These are phyloP conservation scores for Daldinia bambusicola DNA, from an alignment of 495 filamentous ascomycete genomes.

Conservation along the genomic window DNA sequence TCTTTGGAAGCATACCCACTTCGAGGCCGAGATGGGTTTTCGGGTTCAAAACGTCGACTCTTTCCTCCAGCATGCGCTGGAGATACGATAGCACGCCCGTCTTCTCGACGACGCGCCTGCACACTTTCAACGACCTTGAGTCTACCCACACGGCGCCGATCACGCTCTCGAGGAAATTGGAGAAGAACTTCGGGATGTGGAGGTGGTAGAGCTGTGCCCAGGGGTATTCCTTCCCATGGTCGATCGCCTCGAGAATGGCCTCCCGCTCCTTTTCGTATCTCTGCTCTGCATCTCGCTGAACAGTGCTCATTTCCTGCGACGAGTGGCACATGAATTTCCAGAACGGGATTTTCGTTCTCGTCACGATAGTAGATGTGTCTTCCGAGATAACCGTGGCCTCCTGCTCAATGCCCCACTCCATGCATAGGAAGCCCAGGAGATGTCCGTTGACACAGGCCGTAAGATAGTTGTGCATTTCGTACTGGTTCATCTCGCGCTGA, in stretches of 20 bases:
- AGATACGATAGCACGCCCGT: slow-evolving; percentile 74
- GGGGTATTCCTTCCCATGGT: slow-evolving; percentile 66
- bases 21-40: slow-evolving; percentile 73
- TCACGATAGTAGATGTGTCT: slow-evolving; percentile 22
- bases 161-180: slow-evolving; percentile 83
- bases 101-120: slow-evolving; percentile 66
- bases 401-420: slow-evolving; percentile 61
- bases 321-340: slow-evolving; percentile 76
- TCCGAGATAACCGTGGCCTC: slow-evolving; percentile 43
- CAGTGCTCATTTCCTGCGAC: slow-evolving; percentile 54
- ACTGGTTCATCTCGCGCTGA: slow-evolving; percentile 62
- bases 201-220: slow-evolving; percentile 77
- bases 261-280: slow-evolving; percentile 63
- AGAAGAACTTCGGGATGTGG: slow-evolving; percentile 81
- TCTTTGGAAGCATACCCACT: slow-evolving; percentile 53
- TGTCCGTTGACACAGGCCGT: slow-evolving; percentile 84
- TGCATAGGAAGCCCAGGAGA: slow-evolving; percentile 86
- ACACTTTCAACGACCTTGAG: slow-evolving; percentile 66
- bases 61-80: slow-evolving; percentile 65
- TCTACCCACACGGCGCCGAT: slow-evolving; percentile 90
- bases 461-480: slow-evolving; percentile 77
- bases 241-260: slow-evolving; percentile 62
- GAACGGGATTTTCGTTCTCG: slow-evolving; percentile 56
- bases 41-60: slow-evolving; percentile 75
- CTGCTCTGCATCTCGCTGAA: slow-evolving; percentile 55